phyloP scores from a whole-genome alignment of 805 yeast species.

The Lipomyces mesembrius region DNA sequence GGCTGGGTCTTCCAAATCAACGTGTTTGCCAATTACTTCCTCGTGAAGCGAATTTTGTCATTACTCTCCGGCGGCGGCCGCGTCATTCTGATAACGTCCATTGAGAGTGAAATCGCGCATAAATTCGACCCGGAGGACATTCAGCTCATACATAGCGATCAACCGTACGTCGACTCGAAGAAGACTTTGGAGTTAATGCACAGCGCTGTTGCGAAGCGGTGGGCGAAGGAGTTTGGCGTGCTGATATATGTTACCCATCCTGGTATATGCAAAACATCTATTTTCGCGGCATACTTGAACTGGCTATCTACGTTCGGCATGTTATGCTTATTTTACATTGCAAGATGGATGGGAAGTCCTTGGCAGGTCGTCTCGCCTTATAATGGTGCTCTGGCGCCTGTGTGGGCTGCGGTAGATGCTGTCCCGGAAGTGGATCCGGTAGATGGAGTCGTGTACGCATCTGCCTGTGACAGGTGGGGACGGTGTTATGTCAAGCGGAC shows the following conservation, averaged over 20 bases:
- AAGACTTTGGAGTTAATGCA: conserved; percentile 84
- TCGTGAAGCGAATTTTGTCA: conserved; percentile 67
- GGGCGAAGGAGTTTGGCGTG: conserved; percentile 58
- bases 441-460: conserved; percentile 70
- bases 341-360: conserved; percentile 79
- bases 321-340: conserved; percentile 80
- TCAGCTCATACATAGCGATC: conserved; percentile 64
- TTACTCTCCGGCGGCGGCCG: conserved; percentile 64
- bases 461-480: conserved; percentile 71
- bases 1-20: conserved; percentile 93
- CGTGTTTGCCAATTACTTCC: conserved; percentile 93
- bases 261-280: conserved; percentile 85
- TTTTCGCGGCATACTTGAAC: conserved; percentile 72
- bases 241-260: conserved; percentile 86
- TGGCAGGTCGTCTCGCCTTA: conserved; percentile 91
- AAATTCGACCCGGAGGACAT: conserved; percentile 71
- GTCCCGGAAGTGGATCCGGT: conserved; percentile 50
- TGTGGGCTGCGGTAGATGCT: conserved; percentile 65
- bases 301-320: conserved; percentile 82
- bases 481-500: conserved; percentile 48
- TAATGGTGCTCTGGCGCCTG: conserved; percentile 85
- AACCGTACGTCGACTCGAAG: conserved; percentile 91
- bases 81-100: conserved; percentile 82
- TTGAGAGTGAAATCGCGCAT: conserved; percentile 77
- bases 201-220: conserved; percentile 62